Base-by-base conservation (phyloP, 75 land plant genomes). In the Cryptomeria japonica region DNA sequence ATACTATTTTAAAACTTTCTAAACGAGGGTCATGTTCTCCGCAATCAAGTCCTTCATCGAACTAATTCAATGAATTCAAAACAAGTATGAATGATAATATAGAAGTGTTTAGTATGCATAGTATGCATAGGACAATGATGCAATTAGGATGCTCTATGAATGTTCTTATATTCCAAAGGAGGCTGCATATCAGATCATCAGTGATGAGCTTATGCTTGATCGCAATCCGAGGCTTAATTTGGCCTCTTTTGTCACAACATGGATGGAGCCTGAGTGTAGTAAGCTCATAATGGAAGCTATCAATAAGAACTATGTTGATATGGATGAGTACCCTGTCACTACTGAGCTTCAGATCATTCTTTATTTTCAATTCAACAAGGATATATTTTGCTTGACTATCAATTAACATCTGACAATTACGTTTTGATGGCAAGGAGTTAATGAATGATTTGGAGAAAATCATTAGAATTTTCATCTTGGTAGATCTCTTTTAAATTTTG, bases 121-220 rank as follows among this genome's bases (percentile, higher is more conserved):
- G n/a, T n/a, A n/a, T n/a, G n/a, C 41, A 2, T 41, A 41, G 41
- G 2, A 41, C 41, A 41, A 41, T 41, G 41, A 41, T 41, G 41
- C 41, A 41, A 41, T 2, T 41, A 41, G 41, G 41, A 41, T 41
- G 41, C 1, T 41, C 41, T 41, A n/a, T 41, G 1, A 2, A 41
- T 41, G 41, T 2, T 41, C 41, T 2, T 41, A 41, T 41, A 86
- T 76, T 25, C 92, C 92, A 0, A 91, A 91, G 78, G 92, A 91
- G 19, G 91, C 88, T 31, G 92, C 92, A 0, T 91, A 90, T 41
- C 92, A 91, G 88, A 91, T 87, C 18, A 87, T 91, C 51, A 87
- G 83, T 32, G 92, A 91, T 42, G 92, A 91, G 46, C 86, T 91
- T 58, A 91, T 91, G 92, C 61, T 91, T 56, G 92, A 91, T 44